Conservation (phyloP, 116 monocot species). For the Trichopus zeylanicus region DNA sequence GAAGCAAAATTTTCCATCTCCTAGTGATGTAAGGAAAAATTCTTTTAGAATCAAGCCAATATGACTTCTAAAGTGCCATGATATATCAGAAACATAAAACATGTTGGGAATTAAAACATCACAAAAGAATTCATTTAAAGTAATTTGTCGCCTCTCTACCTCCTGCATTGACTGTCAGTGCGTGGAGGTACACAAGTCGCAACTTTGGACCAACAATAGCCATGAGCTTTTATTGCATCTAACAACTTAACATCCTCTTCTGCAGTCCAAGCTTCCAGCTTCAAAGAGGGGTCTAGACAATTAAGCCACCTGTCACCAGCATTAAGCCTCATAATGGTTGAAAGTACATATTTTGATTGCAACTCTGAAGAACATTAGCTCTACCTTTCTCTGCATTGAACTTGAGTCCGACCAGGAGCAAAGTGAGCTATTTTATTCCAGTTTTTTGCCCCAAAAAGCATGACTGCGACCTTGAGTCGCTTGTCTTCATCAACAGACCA, state of each 20-base stretch:
- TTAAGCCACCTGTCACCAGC: slow-evolving; percentile 71
- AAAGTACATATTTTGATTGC: background rate
- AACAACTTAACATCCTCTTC: slow-evolving; percentile 83
- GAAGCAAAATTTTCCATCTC: slow-evolving; percentile 81
- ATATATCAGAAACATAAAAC: background rate
- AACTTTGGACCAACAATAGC: slow-evolving; percentile 82
- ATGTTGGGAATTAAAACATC: background rate
- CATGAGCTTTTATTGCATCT: slow-evolving; percentile 51
- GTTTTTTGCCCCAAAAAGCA: slow-evolving; percentile 83
- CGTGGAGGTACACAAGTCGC: slow-evolving; percentile 61
- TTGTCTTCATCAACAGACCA: slow-evolving; percentile 97
- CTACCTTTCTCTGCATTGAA: slow-evolving; percentile 90
- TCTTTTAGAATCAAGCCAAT: background rate
- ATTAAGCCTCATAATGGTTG: too few relatives aligned
- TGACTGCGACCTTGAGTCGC: slow-evolving; percentile 71
- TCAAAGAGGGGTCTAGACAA: slow-evolving; percentile 80
- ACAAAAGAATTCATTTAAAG: background rate
- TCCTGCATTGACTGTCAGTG: slow-evolving; percentile 84
- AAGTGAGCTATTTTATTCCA: slow-evolving; percentile 85
- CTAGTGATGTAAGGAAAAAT: slow-evolving; percentile 26
- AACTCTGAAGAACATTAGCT: background rate
- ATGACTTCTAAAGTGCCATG: background rate
- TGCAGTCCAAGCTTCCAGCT: slow-evolving; percentile 61
- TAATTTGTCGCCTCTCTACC: slow-evolving; percentile 27
- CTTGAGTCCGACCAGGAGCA: slow-evolving; percentile 74